Evolutionary conservation across 371 early-diverging fungal species (phyloP).

Genomic region (Mortierella sp.): DNA sequence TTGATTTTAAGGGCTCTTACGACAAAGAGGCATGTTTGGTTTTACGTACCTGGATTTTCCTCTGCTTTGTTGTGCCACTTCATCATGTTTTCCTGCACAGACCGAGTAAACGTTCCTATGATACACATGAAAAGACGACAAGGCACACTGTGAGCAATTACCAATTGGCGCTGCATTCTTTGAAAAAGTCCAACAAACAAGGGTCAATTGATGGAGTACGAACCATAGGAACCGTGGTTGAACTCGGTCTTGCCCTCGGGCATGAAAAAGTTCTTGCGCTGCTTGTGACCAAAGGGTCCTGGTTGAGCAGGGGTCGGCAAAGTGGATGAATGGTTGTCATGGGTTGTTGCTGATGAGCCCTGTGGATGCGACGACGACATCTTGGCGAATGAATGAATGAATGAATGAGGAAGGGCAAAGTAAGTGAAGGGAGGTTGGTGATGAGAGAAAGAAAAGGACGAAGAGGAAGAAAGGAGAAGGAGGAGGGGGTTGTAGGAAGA

Average conservation of each 20-base stretch:
- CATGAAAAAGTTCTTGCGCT: constrained; percentile 60
- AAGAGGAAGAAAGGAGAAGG: not conserved
- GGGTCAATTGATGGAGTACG: not conserved
- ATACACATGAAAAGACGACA: not conserved
- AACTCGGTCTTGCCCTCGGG: constrained; percentile 60
- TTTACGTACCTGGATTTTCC: constrained; percentile 35
- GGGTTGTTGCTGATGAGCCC: not conserved
- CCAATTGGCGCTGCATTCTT: not conserved
- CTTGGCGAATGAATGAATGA: not conserved
- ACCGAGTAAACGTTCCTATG: constrained; percentile 41
- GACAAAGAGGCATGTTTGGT: not conserved
- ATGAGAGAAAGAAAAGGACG: not conserved
- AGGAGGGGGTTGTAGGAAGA: too few relatives aligned
- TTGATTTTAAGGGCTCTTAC: not conserved
- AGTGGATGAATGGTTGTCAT: not conserved
- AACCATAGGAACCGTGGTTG: constrained; percentile 64
- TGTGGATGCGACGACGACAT: not conserved
- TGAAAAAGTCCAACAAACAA: not conserved
- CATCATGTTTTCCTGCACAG: constrained; percentile 47
- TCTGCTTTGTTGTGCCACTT: constrained; percentile 45
- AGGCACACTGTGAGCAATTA: not conserved
- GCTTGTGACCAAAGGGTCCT: constrained; percentile 59
- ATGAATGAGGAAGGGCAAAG: not conserved
- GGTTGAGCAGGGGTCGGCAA: constrained; percentile 41
- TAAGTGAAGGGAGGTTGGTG: not conserved